Percentiles rank a stretch among this genome's conserved stretches.
These are phyloP conservation scores for Diaporthe helianthi DNA, from an alignment of 2,329 filamentous ascomycete species.

Conservation along the genomic window DNA sequence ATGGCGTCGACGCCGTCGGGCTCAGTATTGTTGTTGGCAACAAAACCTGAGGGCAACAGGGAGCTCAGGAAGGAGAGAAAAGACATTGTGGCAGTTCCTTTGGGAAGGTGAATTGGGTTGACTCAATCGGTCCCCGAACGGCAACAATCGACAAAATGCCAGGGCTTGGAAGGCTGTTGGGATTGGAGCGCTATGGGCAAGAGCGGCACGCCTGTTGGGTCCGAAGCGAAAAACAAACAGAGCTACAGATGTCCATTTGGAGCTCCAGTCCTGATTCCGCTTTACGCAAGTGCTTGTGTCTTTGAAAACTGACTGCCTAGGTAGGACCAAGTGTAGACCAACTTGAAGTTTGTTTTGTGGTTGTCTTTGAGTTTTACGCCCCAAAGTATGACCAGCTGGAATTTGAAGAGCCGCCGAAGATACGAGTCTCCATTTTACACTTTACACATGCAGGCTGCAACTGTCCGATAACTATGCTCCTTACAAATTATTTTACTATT, in stretches of 20 bases:
- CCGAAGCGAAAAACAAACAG: neutral
- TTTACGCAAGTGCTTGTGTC: neutral
- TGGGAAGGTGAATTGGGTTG: neutral
- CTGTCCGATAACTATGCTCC: neutral
- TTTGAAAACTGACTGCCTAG: too few relatives aligned
- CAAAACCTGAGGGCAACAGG: neutral
- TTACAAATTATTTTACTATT: neutral
- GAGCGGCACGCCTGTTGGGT: neutral
- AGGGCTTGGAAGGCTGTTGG: neutral
- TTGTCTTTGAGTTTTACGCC: too few relatives aligned
- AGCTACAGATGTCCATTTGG: too few relatives aligned
- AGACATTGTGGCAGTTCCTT: neutral
- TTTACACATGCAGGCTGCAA: too few relatives aligned
- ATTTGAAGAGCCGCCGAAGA: neutral
- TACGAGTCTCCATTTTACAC: neutral
- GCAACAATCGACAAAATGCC: neutral
- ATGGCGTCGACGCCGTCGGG: neutral
- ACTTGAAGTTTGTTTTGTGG: neutral
- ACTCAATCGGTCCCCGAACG: neutral
- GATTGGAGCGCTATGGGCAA: neutral
- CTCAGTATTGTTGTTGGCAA: neutral
- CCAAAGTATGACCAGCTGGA: too few relatives aligned
- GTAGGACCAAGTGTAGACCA: neutral
- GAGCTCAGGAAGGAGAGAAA: constrained; percentile 1
- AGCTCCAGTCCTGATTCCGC: too few relatives aligned